phyloP scores from a whole-genome alignment of 441 rosid genomes.

The Bocquillonia castaneifolia region DNA sequence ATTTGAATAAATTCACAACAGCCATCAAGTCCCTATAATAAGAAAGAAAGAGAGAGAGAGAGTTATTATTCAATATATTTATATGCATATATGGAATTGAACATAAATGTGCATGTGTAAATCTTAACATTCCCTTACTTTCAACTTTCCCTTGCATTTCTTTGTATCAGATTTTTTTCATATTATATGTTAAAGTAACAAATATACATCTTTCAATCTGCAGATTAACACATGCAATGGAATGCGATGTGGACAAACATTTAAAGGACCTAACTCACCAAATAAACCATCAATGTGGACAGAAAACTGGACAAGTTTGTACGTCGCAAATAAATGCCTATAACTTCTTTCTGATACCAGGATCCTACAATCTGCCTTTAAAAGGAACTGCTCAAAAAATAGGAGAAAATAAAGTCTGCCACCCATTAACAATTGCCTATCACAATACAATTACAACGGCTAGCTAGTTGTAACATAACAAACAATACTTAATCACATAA shows the following conservation, averaged over 20 bases:
- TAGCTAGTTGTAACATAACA: too few species aligned
- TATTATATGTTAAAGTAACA: not conserved
- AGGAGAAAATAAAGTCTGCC: not conserved
- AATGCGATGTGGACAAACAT: conserved; percentile 59
- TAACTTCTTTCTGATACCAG: not conserved
- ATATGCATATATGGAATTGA: not conserved
- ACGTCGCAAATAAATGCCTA: conserved; percentile 23
- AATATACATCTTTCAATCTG: conserved; percentile 2
- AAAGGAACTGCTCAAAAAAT: not conserved
- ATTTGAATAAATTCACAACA: not conserved
- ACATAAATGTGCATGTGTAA: not conserved
- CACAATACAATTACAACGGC: not conserved
- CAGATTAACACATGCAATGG: conserved; percentile 85
- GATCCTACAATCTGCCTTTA: not conserved
- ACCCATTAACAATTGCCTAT: not conserved
- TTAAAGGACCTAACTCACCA: conserved; percentile 64
- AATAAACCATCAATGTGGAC: conserved; percentile 78
- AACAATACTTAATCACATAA: not conserved
- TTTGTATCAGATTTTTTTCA: not conserved
- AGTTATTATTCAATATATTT: not conserved
- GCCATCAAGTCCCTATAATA: not conserved
- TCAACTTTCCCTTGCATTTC: not conserved
- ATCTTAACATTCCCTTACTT: not conserved
- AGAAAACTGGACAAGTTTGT: conserved; percentile 81
- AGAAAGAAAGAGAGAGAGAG: not conserved